Evolutionary conservation across 495 filamentous ascomycete species (phyloP).

Genomic region (Penicillium parvum): DNA sequence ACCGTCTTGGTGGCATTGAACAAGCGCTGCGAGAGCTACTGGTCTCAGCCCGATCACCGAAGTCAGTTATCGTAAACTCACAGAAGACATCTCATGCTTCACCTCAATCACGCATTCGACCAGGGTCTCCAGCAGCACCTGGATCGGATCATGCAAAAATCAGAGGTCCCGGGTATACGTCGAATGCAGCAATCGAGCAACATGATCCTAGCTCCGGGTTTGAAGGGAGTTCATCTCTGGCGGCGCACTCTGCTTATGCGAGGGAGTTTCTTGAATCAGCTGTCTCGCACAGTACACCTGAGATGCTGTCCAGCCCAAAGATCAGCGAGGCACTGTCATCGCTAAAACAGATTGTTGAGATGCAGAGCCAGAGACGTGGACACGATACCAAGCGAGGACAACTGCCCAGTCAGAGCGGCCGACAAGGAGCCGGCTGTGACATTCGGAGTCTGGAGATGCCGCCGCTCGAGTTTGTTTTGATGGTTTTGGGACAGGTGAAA

Average conservation of each 20-base stretch:
- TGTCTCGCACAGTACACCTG: conserved; percentile 49
- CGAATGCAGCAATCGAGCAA: conserved; percentile 31
- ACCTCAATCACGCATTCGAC: conserved; percentile 2
- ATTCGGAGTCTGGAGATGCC: conserved; percentile 53
- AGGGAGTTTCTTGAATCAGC: conserved; percentile 58
- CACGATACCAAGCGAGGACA: conserved; percentile 37
- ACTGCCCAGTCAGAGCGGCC: conserved; percentile 37
- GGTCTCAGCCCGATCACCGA: conserved; percentile 7
- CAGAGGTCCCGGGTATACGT: conserved; percentile 18
- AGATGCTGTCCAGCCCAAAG: conserved; percentile 42
- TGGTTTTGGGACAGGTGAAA: conserved; percentile 47
- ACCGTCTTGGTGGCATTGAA: conserved; percentile 57
- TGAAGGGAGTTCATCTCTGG: conserved; percentile 57
- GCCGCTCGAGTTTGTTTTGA: conserved; percentile 47
- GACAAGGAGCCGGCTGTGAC: conserved; percentile 33
- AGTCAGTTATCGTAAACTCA: background rate
- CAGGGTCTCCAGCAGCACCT: conserved; percentile 2
- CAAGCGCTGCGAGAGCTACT: conserved; percentile 42
- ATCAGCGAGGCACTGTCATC: conserved; percentile 54
- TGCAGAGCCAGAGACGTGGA: conserved; percentile 40
- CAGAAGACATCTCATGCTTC: conserved; percentile 19
- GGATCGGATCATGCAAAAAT: conserved; percentile 13
- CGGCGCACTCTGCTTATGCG: conserved; percentile 60
- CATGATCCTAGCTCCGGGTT: conserved; percentile 46
- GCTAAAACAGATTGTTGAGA: conserved; percentile 52